Conservation (phyloP, 768 basidiomycete genomes). For the Suillus discolor region DNA sequence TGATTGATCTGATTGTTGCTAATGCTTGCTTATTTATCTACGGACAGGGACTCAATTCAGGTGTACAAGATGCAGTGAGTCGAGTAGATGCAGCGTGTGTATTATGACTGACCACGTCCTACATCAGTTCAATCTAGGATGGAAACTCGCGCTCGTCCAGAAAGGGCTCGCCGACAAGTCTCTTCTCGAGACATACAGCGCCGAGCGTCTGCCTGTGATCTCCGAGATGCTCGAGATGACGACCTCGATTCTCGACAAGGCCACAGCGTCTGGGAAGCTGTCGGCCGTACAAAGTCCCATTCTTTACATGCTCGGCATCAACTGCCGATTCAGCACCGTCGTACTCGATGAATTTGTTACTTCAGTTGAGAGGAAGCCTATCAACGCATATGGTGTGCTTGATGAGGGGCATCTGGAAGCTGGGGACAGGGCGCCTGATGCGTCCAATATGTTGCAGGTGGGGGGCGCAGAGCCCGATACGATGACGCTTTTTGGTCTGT, state of each 20-base stretch:
- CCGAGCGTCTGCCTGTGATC: slow-evolving; percentile 32
- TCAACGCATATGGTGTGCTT: slow-evolving; percentile 11
- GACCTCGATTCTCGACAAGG: slow-evolving; percentile 6
- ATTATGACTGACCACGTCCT: neutral
- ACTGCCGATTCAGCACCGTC: slow-evolving; percentile 17
- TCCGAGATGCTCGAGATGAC: slow-evolving; percentile 29
- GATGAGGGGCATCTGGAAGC: slow-evolving; percentile 16
- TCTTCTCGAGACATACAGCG: slow-evolving; percentile 28
- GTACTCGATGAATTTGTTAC: slow-evolving; percentile 11
- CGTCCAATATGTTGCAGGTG: slow-evolving; percentile 21
- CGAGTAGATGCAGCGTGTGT: neutral
- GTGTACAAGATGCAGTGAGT: slow-evolving; percentile 42
- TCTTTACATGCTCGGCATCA: slow-evolving; percentile 34
- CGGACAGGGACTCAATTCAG: slow-evolving; percentile 38
- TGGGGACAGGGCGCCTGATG: slow-evolving; percentile 16
- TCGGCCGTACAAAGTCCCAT: slow-evolving; percentile 18
- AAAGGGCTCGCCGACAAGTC: slow-evolving; percentile 22
- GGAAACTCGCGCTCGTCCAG: slow-evolving; percentile 30
- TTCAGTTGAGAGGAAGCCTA: neutral
- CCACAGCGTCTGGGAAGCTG: neutral
- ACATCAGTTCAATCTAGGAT: slow-evolving; percentile 23
- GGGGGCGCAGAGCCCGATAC: slow-evolving; percentile 3
- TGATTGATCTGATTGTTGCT: neutral
- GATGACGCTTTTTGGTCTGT: slow-evolving; percentile 30
- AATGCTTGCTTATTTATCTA: neutral